phyloP scores from a whole-genome alignment of 257 asterid genomes.

The Solanum chaucha region DNA sequence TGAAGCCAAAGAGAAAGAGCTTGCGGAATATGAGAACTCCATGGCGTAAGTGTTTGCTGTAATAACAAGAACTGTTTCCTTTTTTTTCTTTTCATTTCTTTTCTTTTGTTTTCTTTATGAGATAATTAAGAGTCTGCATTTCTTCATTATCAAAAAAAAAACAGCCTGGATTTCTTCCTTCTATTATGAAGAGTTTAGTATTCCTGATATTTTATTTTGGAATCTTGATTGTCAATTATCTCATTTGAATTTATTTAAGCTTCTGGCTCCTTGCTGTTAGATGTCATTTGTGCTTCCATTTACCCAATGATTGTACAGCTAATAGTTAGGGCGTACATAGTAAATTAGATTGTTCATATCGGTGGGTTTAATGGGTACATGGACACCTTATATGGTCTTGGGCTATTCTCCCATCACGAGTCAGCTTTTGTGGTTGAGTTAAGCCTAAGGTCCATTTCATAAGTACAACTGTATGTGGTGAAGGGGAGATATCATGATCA shows the following conservation, averaged over 20 bases:
- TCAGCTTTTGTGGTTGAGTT: neutral
- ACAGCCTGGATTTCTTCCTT: neutral
- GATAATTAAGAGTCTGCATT: neutral
- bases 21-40: slow-evolving; percentile 56
- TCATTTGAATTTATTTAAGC: neutral
- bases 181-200: neutral
- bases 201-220: neutral
- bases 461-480: neutral
- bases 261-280: neutral
- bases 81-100: neutral
- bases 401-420: neutral
- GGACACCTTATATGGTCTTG: neutral
- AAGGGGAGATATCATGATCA: neutral
- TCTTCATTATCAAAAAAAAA: neutral
- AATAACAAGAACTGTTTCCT: neutral
- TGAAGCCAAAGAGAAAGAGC: slow-evolving; percentile 88
- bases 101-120: neutral
- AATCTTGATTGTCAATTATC: neutral
- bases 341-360: neutral
- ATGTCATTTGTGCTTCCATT: neutral
- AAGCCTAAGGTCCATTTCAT: neutral
- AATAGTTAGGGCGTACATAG: neutral
- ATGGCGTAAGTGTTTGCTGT: slow-evolving; percentile 29
- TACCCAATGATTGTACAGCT: neutral
- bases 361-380: neutral